Evolutionary conservation across 169 alveolate genomes (phyloP).

Genomic region (Plasmodium vivax): DNA sequence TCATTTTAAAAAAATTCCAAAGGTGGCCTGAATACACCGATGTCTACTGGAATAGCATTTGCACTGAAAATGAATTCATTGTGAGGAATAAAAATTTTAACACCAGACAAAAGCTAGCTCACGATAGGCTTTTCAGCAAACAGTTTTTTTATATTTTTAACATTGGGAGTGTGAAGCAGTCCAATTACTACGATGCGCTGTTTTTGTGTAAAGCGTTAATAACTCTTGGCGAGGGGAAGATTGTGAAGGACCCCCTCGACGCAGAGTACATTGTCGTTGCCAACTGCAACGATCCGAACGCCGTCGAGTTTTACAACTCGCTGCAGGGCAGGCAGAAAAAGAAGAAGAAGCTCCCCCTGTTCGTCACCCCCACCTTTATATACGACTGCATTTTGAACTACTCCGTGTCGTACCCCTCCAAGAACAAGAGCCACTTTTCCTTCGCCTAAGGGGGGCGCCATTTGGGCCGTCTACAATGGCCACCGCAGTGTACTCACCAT

Average conservation of each 20-base stretch:
- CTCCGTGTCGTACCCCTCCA: constrained; percentile 60
- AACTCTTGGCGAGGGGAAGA: constrained; percentile 81
- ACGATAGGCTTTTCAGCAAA: constrained; percentile 81
- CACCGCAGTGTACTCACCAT: neutral
- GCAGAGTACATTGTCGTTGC: constrained; percentile 84
- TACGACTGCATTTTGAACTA: constrained; percentile 68
- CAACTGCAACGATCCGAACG: constrained; percentile 63
- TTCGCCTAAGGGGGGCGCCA: neutral
- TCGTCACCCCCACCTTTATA: constrained; percentile 65
- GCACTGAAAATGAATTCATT: constrained; percentile 79
- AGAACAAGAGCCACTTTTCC: constrained; percentile 46
- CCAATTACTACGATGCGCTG: constrained; percentile 62
- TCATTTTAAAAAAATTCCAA: constrained; percentile 78
- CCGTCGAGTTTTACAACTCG: constrained; percentile 37
- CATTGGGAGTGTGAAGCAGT: constrained; percentile 47
- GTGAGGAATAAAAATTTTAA: constrained; percentile 80
- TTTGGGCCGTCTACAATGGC: neutral
- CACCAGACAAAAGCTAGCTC: constrained; percentile 84
- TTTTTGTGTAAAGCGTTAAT: constrained; percentile 75
- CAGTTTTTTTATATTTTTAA: constrained; percentile 82
- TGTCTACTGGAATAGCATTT: constrained; percentile 75
- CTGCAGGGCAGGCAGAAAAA: constrained; percentile 30
- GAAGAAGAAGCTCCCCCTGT: constrained; percentile 51
- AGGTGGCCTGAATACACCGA: constrained; percentile 86
- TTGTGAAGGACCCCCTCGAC: constrained; percentile 78